phyloP scores from a whole-genome alignment of 495 filamentous ascomycete genomes.

The Aspergillus coremiiformis region DNA sequence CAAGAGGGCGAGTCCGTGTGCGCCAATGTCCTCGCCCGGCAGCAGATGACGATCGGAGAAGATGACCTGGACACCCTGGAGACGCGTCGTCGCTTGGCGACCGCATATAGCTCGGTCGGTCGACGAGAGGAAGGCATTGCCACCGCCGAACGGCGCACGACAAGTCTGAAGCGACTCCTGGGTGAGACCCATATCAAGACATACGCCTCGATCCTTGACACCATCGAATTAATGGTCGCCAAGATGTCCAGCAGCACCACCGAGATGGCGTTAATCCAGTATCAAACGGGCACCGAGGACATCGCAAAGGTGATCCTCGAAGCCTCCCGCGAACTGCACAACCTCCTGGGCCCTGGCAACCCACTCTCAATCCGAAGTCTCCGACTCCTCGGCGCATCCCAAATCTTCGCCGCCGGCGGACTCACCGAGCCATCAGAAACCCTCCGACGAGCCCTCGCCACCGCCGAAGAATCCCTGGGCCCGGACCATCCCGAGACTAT shows the following conservation, averaged over 20 bases:
- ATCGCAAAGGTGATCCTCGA: constrained; percentile 4
- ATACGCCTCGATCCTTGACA: constrained; percentile 18
- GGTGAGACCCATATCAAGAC: constrained; percentile 29
- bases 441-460: constrained; percentile 29
- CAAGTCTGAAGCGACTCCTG: constrained; percentile 19
- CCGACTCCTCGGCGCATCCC: constrained; percentile 18
- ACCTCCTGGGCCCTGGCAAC: constrained; percentile 18
- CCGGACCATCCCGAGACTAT: constrained; percentile 25
- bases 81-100: constrained; percentile 26
- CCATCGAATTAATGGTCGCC: constrained; percentile 20
- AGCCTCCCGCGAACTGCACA: constrained; percentile 19
- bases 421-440: constrained; percentile 24
- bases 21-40: constrained; percentile 31
- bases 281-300: constrained; percentile 12
- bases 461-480: constrained; percentile 26
- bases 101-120: constrained; percentile 19
- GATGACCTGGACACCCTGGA: constrained; percentile 29
- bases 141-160: constrained; percentile 21
- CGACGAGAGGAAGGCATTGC: constrained; percentile 22
- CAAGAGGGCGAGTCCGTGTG: constrained; percentile 31
- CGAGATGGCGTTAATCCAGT: constrained; percentile 8
- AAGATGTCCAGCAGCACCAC: constrained; percentile 11
- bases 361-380: constrained; percentile 25
- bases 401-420: constrained; percentile 14
- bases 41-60: constrained; percentile 35